Evolutionary conservation across 2,329 filamentous ascomycete genomes (phyloP), one percentile per base, ranked within the genome.

Genomic region (Fusarium decemcellulare): DNA sequence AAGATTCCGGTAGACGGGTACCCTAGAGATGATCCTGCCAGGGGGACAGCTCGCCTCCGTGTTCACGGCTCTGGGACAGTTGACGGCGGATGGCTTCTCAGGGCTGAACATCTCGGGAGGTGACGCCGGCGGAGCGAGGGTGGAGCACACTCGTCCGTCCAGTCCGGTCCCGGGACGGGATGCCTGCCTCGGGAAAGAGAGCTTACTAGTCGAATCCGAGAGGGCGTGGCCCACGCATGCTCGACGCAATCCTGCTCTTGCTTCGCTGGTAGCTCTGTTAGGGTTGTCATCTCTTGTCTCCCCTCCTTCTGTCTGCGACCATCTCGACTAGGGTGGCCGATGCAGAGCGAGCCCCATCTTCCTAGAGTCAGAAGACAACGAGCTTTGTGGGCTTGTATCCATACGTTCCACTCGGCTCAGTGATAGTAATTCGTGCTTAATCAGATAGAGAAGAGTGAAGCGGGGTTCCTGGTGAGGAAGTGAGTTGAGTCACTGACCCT

Each of bases 91-190:
- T 36, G 34, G 40, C 8, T 40, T 52, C 8, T 43, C 56, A 48
- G 44, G 44, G 58, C 46, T 67, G 50, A 44, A 65, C 70, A 62
- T 70, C 47, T 51, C 58, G 39, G 48, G 48, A 51, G 54, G 50
- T 34, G 32, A 65, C 39, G 54, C 50, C 46, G 50, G 53, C 63
- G 61, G 53, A 60, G 50, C 46, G 30, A n/a, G 51, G 48, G 61
- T 60, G 68, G 72, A 68, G 59, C 40, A 39, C 6, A 39, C 6
- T 32, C 46, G 50, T 52, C 59, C 46, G 46, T 68, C 65, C 70
- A 73, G 68, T 74, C 70, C 70, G 63, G 72, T 50, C 61, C 67
- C 62, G 66, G 72, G 60, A 71, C 54, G 66, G 54, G n/a, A 69
- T 62, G 68, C 68, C 71, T 74, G 72, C 66, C 56, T 58, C 62